These are phyloP conservation scores for Rhamnella rubrinervis DNA, from an alignment of 331 rosid species.

Conservation along the genomic window DNA sequence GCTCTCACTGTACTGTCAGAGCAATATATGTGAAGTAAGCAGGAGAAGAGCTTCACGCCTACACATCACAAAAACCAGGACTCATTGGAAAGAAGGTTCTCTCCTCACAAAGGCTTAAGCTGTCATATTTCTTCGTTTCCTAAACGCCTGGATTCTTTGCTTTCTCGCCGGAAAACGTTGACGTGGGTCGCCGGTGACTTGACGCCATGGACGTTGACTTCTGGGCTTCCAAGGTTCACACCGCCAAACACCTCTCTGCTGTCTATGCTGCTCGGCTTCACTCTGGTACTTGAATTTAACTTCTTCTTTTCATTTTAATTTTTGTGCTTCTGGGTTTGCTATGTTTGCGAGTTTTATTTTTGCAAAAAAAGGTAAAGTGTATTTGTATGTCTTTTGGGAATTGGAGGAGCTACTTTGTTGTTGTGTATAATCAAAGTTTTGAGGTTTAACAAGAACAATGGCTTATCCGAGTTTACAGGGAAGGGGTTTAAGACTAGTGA, in stretches of 20 bases:
- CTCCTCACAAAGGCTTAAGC: background rate
- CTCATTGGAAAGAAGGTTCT: slow-evolving; percentile 11
- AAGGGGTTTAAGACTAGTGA: too few species aligned
- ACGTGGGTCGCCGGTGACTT: slow-evolving; percentile 21
- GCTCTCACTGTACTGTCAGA: slow-evolving; percentile 28
- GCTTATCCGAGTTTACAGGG: too few species aligned
- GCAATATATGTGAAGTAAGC: slow-evolving; percentile 22
- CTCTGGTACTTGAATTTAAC: slow-evolving; percentile 49
- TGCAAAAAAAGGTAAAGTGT: background rate
- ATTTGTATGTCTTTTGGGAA: too few species aligned
- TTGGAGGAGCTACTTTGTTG: too few species aligned
- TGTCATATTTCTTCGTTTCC: slow-evolving; percentile 2
- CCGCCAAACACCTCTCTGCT: slow-evolving; percentile 59
- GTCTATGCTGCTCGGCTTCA: slow-evolving; percentile 64
- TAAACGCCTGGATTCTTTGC: background rate
- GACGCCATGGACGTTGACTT: slow-evolving; percentile 67
- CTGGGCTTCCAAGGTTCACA: slow-evolving; percentile 55
- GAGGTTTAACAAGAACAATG: background rate
- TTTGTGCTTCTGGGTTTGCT: background rate
- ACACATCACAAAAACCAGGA: slow-evolving; percentile 10
- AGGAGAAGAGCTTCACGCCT: background rate
- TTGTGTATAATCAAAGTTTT: too few species aligned
- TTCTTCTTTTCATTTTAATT: background rate
- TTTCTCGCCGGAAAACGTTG: slow-evolving; percentile 11
- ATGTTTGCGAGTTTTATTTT: background rate